Evolutionary conservation across 345 rosid genomes (phyloP).

Genomic region (Populus alba): DNA sequence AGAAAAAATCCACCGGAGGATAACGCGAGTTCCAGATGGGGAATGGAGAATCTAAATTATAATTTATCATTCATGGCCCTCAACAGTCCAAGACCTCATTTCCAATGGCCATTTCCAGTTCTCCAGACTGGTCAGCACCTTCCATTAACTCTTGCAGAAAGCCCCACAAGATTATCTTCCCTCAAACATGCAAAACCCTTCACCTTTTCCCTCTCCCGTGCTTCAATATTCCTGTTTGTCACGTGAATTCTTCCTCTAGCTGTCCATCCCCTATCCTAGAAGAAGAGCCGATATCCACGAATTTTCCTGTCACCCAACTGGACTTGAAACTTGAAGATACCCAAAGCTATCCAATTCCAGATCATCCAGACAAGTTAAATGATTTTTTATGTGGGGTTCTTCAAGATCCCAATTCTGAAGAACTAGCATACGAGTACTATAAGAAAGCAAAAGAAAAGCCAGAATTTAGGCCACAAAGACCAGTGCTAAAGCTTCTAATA

Average conservation of each 20-base stretch:
- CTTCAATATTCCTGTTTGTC: slow-evolving; percentile 34
- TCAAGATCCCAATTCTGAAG: slow-evolving; percentile 39
- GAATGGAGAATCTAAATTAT: neutral
- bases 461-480: slow-evolving; percentile 45
- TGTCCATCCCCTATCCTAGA: slow-evolving; percentile 44
- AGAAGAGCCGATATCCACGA: slow-evolving; percentile 41
- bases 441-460: slow-evolving; percentile 54
- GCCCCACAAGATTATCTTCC: slow-evolving; percentile 16
- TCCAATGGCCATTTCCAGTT: slow-evolving; percentile 45
- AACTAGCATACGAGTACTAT: slow-evolving; percentile 49
- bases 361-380: slow-evolving; percentile 32
- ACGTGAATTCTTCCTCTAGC: slow-evolving; percentile 30
- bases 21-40: neutral
- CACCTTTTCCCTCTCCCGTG: slow-evolving; percentile 20
- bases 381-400: slow-evolving; percentile 42
- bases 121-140: slow-evolving; percentile 42
- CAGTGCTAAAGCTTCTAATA: slow-evolving; percentile 47
- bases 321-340: slow-evolving; percentile 25
- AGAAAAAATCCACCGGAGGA: neutral
- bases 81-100: neutral
- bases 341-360: slow-evolving; percentile 29
- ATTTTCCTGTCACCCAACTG: slow-evolving; percentile 5
- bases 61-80: neutral
- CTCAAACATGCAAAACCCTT: slow-evolving; percentile 32
- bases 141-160: slow-evolving; percentile 25